Percentiles rank a stretch among this genome's conserved stretches.
Conservation (phyloP, 441 rosid genomes). For the Flueggea neowawraea region DNA sequence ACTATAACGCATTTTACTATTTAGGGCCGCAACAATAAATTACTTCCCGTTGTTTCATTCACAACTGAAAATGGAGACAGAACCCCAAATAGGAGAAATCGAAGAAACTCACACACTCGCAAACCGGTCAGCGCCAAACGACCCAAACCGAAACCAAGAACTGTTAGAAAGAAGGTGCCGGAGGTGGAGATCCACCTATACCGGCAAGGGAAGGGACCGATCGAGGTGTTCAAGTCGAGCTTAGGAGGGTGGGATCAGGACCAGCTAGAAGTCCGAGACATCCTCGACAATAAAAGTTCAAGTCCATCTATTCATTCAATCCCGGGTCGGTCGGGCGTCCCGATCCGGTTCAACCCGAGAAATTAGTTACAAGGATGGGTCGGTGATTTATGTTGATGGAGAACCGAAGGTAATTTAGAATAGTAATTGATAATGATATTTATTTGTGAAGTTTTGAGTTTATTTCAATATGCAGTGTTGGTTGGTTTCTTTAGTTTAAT, state of each 20-base stretch:
- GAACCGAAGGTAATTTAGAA: slow-evolving; percentile 60
- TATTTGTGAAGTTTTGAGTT: not conserved
- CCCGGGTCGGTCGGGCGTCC: slow-evolving; percentile 60
- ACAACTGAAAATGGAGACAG: too few species aligned
- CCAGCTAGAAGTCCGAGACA: slow-evolving; percentile 79
- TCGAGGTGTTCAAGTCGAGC: slow-evolving; percentile 66
- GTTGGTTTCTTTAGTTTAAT: too few species aligned
- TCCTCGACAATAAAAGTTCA: slow-evolving; percentile 68
- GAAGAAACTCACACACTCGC: slow-evolving; percentile 30
- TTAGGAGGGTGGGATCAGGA: slow-evolving; percentile 86
- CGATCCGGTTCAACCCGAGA: slow-evolving; percentile 68
- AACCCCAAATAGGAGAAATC: slow-evolving; percentile 38
- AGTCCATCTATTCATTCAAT: slow-evolving; percentile 74
- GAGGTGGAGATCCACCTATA: slow-evolving; percentile 79
- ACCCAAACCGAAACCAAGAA: slow-evolving; percentile 14
- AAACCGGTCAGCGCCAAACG: slow-evolving; percentile 3
- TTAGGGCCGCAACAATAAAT: too few species aligned
- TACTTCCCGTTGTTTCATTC: too few species aligned
- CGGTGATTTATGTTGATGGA: slow-evolving; percentile 71
- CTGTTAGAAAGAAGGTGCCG: slow-evolving; percentile 50
- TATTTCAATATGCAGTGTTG: not conserved
- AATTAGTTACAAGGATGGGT: slow-evolving; percentile 68
- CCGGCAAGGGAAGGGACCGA: slow-evolving; percentile 75
- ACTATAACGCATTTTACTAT: too few species aligned
- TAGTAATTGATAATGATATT: not conserved